Conservation (phyloP, 371 early-diverging fungal genomes). For the Mortierella sp. region DNA sequence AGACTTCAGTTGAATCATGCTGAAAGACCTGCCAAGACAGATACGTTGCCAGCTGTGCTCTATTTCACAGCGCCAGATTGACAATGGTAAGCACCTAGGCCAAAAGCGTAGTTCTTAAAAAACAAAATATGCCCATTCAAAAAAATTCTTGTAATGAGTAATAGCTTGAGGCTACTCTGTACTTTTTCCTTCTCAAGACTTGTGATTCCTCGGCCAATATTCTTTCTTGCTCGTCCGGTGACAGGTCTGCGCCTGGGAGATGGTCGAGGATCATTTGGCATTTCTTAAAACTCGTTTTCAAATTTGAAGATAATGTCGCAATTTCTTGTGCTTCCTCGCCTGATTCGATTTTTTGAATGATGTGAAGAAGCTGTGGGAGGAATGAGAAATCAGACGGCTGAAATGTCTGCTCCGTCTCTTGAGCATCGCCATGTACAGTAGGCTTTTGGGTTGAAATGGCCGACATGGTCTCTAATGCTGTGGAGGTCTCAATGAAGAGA, state of each 20-base stretch:
- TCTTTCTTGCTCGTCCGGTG: constrained; percentile 49
- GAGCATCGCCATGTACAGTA: not conserved
- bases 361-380: constrained; percentile 43
- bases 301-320: constrained; percentile 39
- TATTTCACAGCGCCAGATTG: constrained; percentile 4
- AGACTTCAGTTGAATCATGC: not conserved
- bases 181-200: constrained; percentile 47
- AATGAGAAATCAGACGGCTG: constrained; percentile 57
- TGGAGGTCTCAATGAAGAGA: not conserved
- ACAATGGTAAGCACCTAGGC: constrained; percentile 3
- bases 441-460: constrained; percentile 10
- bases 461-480: not conserved
- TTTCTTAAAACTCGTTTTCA: constrained; percentile 53
- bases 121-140: not conserved
- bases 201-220: constrained; percentile 38
- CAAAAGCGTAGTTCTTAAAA: not conserved
- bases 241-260: constrained; percentile 55
- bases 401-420: constrained; percentile 37
- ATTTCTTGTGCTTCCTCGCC: constrained; percentile 54
- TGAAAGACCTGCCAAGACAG: constrained; percentile 25
- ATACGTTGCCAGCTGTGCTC: constrained; percentile 15
- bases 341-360: constrained; percentile 43
- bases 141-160: not conserved
- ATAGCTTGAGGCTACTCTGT: not conserved
- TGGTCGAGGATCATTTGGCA: constrained; percentile 56